Evolutionary conservation across 805 yeast species (phyloP), one percentile per base, ranked within the genome.

Genomic region (Millerozyma miso): DNA sequence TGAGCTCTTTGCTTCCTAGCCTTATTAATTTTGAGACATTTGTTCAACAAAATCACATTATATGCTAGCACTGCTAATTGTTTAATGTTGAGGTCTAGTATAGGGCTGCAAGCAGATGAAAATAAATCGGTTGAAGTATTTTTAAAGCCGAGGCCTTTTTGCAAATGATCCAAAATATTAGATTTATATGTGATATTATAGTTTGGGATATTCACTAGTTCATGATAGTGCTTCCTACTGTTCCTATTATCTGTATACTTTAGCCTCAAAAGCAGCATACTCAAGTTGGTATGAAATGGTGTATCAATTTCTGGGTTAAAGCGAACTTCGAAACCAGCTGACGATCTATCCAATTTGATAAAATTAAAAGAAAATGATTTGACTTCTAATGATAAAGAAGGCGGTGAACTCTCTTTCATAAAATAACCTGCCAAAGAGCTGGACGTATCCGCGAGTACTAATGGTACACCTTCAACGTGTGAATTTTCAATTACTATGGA

Each of bases 251-350:
- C 40, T 1, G 54, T 47, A 40, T 58, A 64, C 33, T 56, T 50
- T 4, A 65, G 44, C 18, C 54, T 56, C 15, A 70, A 45, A 10
- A 65, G 47, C 54, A 65, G 73, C 1, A 66, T 41, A 0, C 73
- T 60, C 5, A 54, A 45, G 7, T 67, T 58, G 29, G 62, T 45
- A 35, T 69, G 69, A 17, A 67, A 46, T 2, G 75, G 74, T 5
- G 40, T 42, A 40, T 68, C 72, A 3, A 42, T 35, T 1, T 42
- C 33, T 2, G 63, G 51, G 38, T 63, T 58, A 49, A 70, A 71
- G 14, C 67, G 51, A 4, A 63, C 62, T 33, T 67, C 68, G 46
- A 61, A 71, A 0, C 75, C 76, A 3, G 75, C 73, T 38, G 70
- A 33, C 45, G 52, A 41, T 31, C 52, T 17, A 33, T 44, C 33